Percentiles rank a stretch among this genome's conserved stretches.
Evolutionary conservation across 305 asterid species (phyloP).

Genomic region (Solanum hybrid): DNA sequence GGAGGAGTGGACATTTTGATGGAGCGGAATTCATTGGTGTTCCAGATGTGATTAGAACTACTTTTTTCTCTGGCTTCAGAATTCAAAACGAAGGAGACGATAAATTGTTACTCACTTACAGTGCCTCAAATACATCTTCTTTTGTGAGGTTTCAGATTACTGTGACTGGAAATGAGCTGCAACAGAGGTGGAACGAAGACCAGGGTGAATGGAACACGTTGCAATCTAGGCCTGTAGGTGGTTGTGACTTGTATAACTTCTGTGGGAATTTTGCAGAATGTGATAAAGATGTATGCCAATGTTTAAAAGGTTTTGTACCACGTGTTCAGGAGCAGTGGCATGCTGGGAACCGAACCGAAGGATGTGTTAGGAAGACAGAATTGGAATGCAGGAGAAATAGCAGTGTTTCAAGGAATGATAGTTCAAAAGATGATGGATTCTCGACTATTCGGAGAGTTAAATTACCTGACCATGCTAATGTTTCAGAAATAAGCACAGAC

Average conservation of each 20-base stretch:
- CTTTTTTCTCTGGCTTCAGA: conserved; percentile 39
- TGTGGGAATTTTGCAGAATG: conserved; percentile 64
- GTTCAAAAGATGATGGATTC: conserved; percentile 32
- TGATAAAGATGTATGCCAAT: conserved; percentile 27
- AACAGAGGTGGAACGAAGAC: conserved; percentile 32
- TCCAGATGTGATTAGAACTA: conserved; percentile 17
- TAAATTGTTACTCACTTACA: conserved; percentile 23
- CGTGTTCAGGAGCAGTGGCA: conserved; percentile 34
- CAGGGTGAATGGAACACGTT: conserved; percentile 25
- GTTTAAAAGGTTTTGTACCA: conserved; percentile 49
- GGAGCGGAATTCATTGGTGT: conserved; percentile 45
- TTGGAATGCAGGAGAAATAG: conserved; percentile 25
- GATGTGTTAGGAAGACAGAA: conserved; percentile 42
- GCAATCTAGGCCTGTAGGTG: conserved; percentile 32
- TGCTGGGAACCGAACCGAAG: conserved; percentile 40
- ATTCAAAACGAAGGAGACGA: conserved; percentile 16
- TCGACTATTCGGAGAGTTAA: conserved; percentile 25
- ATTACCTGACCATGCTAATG: conserved; percentile 55
- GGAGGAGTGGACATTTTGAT: conserved; percentile 80
- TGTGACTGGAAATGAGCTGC: conserved; percentile 42
- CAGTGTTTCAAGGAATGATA: not conserved
- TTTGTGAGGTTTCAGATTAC: conserved; percentile 29
- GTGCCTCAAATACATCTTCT: conserved; percentile 11
- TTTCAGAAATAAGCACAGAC: conserved; percentile 3
- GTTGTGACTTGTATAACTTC: conserved; percentile 42